Base-by-base conservation (phyloP, 2,329 filamentous ascomycete genomes). In the Neodidymelliopsis sp. region DNA sequence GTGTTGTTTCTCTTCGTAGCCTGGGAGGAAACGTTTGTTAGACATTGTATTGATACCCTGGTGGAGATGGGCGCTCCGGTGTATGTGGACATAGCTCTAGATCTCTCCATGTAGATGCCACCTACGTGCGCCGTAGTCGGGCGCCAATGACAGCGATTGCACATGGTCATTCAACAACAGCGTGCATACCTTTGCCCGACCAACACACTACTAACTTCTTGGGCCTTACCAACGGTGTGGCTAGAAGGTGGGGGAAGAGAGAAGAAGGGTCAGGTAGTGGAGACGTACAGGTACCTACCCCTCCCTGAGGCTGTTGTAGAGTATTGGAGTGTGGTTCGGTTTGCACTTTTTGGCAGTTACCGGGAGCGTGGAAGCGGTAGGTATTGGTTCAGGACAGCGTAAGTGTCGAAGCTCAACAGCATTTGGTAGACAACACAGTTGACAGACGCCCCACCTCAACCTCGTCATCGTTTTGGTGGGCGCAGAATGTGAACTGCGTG, bases 21-120 rank as follows among this genome's bases (percentile, higher is more conserved):
- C 16, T 51, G 44, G 49, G 46, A 20, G 36, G 54, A n/a, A n/a
- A 44, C 15, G 25, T 29, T 44, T 54, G 16, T 33, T 53, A 38
- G 44, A 41, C n/a, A 38, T 38, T 62, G 62, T 66, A 66, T 65
- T 66, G 65, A 69, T 69, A 69, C 65, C 65, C 65, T 47, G 55
- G 56, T 53, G 59, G 62, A 62, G 56, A 53, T 36, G 53, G 28
- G 50, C 40, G 41, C 36, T 57, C 52, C 45, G 51, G 53, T 59
- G 55, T 47, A 53, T 29, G 58, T 60, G 57, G 60, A 33, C 8
- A 19, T 31, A 29, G 47, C n/a, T 38, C 54, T 43, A 40, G 23
- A 23, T 41, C 11, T 39, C 7, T 54, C 38, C 30, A 43, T 41
- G 52, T 52, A 54, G 46, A 46, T 49, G 45, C 38, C 19, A 47